Evolutionary conservation across 352 stramenopile species (phyloP).

Genomic region (Aphanomyces stellatus): DNA sequence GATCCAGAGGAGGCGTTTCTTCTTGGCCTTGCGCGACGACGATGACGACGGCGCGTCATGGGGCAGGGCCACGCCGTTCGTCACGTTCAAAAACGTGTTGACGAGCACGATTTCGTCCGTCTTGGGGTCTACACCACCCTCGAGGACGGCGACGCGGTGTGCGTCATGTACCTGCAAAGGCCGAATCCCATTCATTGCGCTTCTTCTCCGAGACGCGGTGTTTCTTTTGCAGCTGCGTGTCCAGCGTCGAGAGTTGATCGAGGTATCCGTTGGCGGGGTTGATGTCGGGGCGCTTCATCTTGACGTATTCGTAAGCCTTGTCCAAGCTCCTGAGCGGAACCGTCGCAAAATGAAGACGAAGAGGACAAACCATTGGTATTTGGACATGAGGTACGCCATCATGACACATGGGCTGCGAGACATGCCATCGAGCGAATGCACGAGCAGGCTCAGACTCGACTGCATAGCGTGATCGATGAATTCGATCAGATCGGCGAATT

Average conservation of each 20-base stretch:
- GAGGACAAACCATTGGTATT: slow-evolving; percentile 72
- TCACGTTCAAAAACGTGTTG: slow-evolving; percentile 67
- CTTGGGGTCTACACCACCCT: slow-evolving; percentile 27
- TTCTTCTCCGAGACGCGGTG: slow-evolving; percentile 50
- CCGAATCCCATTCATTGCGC: slow-evolving; percentile 57
- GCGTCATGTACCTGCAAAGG: background rate
- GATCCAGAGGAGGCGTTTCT: slow-evolving; percentile 57
- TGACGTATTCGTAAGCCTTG: slow-evolving; percentile 87
- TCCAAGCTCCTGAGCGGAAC: slow-evolving; percentile 61
- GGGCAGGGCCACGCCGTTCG: background rate
- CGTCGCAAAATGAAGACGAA: background rate
- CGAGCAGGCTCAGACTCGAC: slow-evolving; percentile 76
- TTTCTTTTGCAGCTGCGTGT: slow-evolving; percentile 50
- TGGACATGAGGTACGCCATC: slow-evolving; percentile 88
- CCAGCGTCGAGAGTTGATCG: slow-evolving; percentile 57
- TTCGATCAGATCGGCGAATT: slow-evolving; percentile 72
- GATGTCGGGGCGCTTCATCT: slow-evolving; percentile 81
- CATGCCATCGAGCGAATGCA: slow-evolving; percentile 79
- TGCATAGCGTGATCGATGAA: slow-evolving; percentile 77
- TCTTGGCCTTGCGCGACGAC: slow-evolving; percentile 18
- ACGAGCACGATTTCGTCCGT: slow-evolving; percentile 66
- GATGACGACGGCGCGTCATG: background rate
- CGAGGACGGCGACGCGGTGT: background rate
- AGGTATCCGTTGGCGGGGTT: slow-evolving; percentile 71
- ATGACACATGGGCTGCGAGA: slow-evolving; percentile 78